Conservation (phyloP, 306 rosid genomes). For the Vigna hirtella region DNA sequence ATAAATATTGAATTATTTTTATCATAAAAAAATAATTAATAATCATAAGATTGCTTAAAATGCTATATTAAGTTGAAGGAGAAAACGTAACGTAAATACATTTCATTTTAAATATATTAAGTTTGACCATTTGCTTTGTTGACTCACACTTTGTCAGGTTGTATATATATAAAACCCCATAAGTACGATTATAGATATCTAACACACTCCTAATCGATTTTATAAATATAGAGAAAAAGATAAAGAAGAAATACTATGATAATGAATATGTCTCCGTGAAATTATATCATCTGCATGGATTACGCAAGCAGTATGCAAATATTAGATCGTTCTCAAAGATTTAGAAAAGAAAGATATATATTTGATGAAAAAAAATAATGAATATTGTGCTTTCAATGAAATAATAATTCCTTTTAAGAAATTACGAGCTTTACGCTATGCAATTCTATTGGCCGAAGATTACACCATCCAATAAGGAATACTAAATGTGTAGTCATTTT, state of each 20-base stretch:
- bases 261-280: background rate
- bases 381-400: background rate
- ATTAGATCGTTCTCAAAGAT: background rate
- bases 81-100: conserved; percentile 22
- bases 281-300: background rate
- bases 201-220: background rate
- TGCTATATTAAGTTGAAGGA: conserved; percentile 8
- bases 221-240: background rate
- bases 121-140: conserved; percentile 30
- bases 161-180: background rate
- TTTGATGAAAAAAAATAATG: background rate
- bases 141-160: conserved; percentile 33
- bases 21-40: background rate
- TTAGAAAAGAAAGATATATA: background rate
- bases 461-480: background rate
- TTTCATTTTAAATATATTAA: conserved; percentile 17
- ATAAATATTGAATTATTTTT: background rate
- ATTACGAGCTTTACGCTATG: background rate
- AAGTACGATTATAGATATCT: background rate
- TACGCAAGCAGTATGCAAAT: conserved; percentile 13
- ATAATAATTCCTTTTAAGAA: background rate
- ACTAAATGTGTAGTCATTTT: background rate
- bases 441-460: background rate
- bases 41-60: background rate
- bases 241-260: background rate